Evolutionary conservation across 2,329 filamentous ascomycete species (phyloP), one percentile per base, ranked within the genome.

Genomic region (Helicocarpus griseus): DNA sequence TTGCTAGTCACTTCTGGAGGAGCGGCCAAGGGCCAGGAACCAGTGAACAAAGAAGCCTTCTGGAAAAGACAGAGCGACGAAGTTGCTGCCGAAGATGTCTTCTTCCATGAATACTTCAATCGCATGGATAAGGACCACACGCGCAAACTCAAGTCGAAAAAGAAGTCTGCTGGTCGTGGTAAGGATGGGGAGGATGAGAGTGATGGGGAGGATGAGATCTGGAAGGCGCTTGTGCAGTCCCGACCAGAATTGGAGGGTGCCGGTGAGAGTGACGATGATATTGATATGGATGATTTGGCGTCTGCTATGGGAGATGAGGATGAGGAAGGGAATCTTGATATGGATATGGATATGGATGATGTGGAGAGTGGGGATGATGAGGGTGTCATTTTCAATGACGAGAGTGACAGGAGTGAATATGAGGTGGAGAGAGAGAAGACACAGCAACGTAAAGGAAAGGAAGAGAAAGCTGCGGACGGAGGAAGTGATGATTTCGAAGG

Each of bases 71-170:
- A 89, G 72, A 77, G 80, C n/a, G 84, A 89, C 57, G 84, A 97
- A 50, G 85, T 98, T 41, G 83, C 86, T 2, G 88, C 83, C 0
- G 90, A 98, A 58, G 93, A 98, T 65, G 87, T 89, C 36, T 98
- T 98, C 80, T 98, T 98, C 80, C 93, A 98, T 69, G 84, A 89
- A 58, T 98, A 98, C 79, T 98, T 98, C 71, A 84, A 81, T 54
- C 80, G 84, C 55, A 71, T 87, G 51, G 82, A 82, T 56, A 89
- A 83, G 68, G 79, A 75, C 59, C 76, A 77, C 62, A 66, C 66
- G 55, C 77, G 75, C 61, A 77, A 77, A 60, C 79, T 79, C 70
- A 77, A 80, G 66, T 70, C 73, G 48, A 74, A 76, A 57, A 79
- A 77, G 61, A 73, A 73, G 47, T 70, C 69, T 51, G 65, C 60